Evolutionary conservation across 2,329 filamentous ascomycete species (phyloP), one percentile per base, ranked within the genome.

Genomic region (Myriosclerotinia curreyana): DNA sequence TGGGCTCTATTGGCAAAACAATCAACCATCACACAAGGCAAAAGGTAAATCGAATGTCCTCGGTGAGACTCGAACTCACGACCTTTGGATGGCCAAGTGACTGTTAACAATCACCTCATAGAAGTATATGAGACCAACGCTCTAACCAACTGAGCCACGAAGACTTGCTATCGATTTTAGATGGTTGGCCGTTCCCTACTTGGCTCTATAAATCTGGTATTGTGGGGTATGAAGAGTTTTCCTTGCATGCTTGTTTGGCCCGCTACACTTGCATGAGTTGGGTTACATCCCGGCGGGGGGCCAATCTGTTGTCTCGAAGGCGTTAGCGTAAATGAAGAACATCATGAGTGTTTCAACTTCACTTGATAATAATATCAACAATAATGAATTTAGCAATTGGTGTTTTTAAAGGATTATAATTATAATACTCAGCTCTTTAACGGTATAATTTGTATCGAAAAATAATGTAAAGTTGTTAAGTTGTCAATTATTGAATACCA

Each of bases 31-130:
- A 42, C 5, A 15, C 12, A 3, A 42, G 14, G 5, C 14, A 42
- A 31, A 50, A 22, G 12, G n/a, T 31, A 50, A 50, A 50, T 50
- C 48, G 28, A 50, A 8, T 60, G 77, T 78, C 76, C 77, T 77
- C 74, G 74, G 77, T 75, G 76, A 81, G 78, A 71, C 73, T 79
- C 76, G 82, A 83, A 76, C 81, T 82, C 78, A 75, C 76, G 78
- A 78, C 77, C 78, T 79, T 78, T 78, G 78, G 73, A 76, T 76
- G 34, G 34, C 52, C 34, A 44, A 56, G 53, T 56, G 38, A 44
- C 2, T 46, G 53, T 56, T 46, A 2, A 15, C 53, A 56, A 56
- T n/a, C 53, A 56, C 53, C 53, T 56, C 53, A 56, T 46, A 46
- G 44, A 34, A 2, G 25, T 25, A 66, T 56, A 76, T 77, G 75